phyloP scores from a whole-genome alignment of 1,284 basidiomycete species.

The Sporisorium exsertum region DNA sequence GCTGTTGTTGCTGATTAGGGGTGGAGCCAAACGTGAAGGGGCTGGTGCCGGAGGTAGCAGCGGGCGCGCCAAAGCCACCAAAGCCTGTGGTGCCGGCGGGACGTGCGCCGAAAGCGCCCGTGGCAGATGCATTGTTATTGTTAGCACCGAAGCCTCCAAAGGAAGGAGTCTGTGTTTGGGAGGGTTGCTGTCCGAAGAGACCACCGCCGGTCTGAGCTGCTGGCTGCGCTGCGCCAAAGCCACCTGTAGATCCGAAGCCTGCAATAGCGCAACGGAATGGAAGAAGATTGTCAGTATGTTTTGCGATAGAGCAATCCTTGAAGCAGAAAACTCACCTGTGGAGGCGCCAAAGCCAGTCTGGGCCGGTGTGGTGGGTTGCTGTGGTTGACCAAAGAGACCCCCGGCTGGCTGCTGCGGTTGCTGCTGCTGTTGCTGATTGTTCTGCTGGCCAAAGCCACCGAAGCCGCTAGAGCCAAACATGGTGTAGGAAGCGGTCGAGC shows the following conservation, averaged over 20 bases:
- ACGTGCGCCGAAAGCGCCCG: slow-evolving; percentile 54
- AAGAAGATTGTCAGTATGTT: background rate
- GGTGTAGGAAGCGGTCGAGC: slow-evolving; percentile 2
- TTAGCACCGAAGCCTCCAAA: slow-evolving; percentile 55
- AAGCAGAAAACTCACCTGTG: slow-evolving; percentile 31
- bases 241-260: slow-evolving; percentile 51
- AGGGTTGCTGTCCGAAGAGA: slow-evolving; percentile 64
- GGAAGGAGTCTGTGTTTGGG: slow-evolving; percentile 52
- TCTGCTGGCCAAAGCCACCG: slow-evolving; percentile 63
- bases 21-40: slow-evolving; percentile 54
- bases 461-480: slow-evolving; percentile 62
- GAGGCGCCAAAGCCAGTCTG: slow-evolving; percentile 42
- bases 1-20: slow-evolving; percentile 27
- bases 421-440: slow-evolving; percentile 56
- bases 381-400: slow-evolving; percentile 68
- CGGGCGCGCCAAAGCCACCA: slow-evolving; percentile 55
- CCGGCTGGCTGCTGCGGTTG: slow-evolving; percentile 66
- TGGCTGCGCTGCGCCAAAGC: slow-evolving; percentile 55
- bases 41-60: slow-evolving; percentile 28
- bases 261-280: background rate
- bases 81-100: slow-evolving; percentile 56
- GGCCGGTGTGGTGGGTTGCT: slow-evolving; percentile 63
- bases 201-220: slow-evolving; percentile 60
- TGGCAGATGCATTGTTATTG: slow-evolving; percentile 48
- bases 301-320: background rate